Base-by-base conservation (phyloP, 1,284 basidiomycete species). In the Melampsora larici-populina region DNA sequence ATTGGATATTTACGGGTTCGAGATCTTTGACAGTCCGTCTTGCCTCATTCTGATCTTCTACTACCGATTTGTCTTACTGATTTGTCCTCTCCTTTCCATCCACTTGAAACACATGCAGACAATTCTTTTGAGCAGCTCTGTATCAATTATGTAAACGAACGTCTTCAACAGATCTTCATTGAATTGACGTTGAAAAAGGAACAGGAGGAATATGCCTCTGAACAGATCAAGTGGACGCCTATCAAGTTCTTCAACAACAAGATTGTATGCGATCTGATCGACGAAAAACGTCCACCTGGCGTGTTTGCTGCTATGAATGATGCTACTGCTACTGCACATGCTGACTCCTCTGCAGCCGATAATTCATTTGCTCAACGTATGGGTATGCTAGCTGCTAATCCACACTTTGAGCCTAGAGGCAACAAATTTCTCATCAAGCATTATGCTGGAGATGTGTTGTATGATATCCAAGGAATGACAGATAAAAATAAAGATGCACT, bases 61-160 rank as follows among this genome's bases (percentile, higher is more conserved):
- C 46, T 62, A 9, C 3, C 60, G 48, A n/a, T 40, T 26, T 17
- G n/a, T 66, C 15, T 46, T 13, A 1, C 17, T 43, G 18, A 55
- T 69, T 71, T 49, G 67, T 33, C 49, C 29, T 65, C 40, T 33
- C 26, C 49, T 40, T 90, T 80, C 58, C 82, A 73, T 69, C 58
- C 67, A 33, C 11, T 7, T 21, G 66, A 62, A 46, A 17, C 31
- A 8, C 55, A 29, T 73, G 58, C 29, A 90, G 92, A 97, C 85
- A 99, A 99, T 86, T 97, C 94, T 8, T 98, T 98, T 83, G 96
- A 98, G 83, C 94, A 99, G 85, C 89, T 99, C 26, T 99, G 97
- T 86, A 99, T 99, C 88, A 99, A 99, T 87, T 99, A 99, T 82
- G 97, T 99, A 86, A 99, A 99, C 87, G 97, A 99, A 86, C 98